Base-by-base conservation (phyloP, 805 yeast species). In the Metschnikowia lunata region DNA sequence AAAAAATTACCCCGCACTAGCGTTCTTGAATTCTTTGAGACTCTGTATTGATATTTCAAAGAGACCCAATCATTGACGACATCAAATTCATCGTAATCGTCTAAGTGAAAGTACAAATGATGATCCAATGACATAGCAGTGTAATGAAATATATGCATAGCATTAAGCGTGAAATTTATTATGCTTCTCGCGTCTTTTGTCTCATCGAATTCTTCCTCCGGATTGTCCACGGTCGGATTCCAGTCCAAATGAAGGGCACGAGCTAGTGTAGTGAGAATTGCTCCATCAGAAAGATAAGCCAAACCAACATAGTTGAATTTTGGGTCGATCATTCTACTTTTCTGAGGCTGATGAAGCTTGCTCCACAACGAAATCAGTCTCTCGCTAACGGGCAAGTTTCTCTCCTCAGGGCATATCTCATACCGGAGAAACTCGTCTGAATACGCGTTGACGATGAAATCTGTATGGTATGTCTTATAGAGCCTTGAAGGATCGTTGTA, bases 121-220 rank as follows among this genome's bases (percentile, higher is more conserved):
- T 71, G 75, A 51, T 70, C 75, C 27, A 71, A 52, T 6, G 73
- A 67, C 75, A 71, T 70, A 26, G 75, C 75, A 43, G 64, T 66
- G 55, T 71, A 71, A 49, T 71, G 75, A 50, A 61, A 67, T 10
- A 70, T 38, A 33, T 52, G 56, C 37, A 52, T 33, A 3, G 46
- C 52, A 34, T 52, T 52, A 28, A 52, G 42, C 8, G 56, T 38
- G 14, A 45, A 27, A 15, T 37, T 18, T 48, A 52, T 40, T 26
- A 65, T 44, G 15, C 45, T 26, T n/a, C 59, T 47, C 1, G 74
- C 72, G 43, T 69, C 71, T 34, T 55, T 58, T 13, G 42, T 49
- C 30, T 57, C 56, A 49, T 71, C 74, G 33, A 55, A 67, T 15
- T 61, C 68, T 40, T 58, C 57, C 14, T 52, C 51, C 5, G 64